Evolutionary conservation across 2,329 filamentous ascomycete genomes (phyloP).

Genomic region (Scopulariopsis brevicaulis): DNA sequence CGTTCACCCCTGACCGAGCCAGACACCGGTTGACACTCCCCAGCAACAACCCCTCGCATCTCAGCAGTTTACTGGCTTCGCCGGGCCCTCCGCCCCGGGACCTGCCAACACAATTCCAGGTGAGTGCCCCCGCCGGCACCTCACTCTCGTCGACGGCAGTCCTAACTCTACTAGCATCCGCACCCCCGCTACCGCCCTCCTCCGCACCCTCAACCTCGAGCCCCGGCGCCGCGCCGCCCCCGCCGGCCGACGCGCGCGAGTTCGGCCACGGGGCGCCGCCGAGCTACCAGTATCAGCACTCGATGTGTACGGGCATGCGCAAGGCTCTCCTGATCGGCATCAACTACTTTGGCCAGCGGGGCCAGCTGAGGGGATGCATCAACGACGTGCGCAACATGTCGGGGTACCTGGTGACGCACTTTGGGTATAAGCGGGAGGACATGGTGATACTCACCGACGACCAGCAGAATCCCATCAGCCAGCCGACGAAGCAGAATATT

Average conservation of each 20-base stretch:
- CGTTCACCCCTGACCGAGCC: not conserved
- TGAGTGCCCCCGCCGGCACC: not conserved
- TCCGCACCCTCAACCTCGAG: not conserved
- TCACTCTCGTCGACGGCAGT: not conserved
- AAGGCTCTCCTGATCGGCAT: slow-evolving; percentile 91
- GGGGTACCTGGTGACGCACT: slow-evolving; percentile 74
- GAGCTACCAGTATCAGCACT: slow-evolving; percentile 79
- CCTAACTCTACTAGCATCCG: not conserved
- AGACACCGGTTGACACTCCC: not conserved
- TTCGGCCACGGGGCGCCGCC: slow-evolving; percentile 74
- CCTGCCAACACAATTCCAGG: not conserved
- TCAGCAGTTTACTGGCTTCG: not conserved
- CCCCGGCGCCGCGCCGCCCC: slow-evolving; percentile 37
- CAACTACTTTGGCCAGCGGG: slow-evolving; percentile 91
- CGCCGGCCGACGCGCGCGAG: slow-evolving; percentile 52
- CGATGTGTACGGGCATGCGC: slow-evolving; percentile 73
- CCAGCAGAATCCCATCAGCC: slow-evolving; percentile 94
- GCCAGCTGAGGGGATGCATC: slow-evolving; percentile 86
- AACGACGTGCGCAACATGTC: slow-evolving; percentile 99
- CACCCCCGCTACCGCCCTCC: not conserved
- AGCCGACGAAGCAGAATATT: slow-evolving; percentile 93
- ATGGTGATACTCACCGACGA: slow-evolving; percentile 97
- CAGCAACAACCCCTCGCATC: not conserved
- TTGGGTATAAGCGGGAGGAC: slow-evolving; percentile 87
- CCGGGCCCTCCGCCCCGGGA: not conserved